Evolutionary conservation across 1,139 yeast genomes (phyloP).

Genomic region (Blastobotrys malaysiensis): DNA sequence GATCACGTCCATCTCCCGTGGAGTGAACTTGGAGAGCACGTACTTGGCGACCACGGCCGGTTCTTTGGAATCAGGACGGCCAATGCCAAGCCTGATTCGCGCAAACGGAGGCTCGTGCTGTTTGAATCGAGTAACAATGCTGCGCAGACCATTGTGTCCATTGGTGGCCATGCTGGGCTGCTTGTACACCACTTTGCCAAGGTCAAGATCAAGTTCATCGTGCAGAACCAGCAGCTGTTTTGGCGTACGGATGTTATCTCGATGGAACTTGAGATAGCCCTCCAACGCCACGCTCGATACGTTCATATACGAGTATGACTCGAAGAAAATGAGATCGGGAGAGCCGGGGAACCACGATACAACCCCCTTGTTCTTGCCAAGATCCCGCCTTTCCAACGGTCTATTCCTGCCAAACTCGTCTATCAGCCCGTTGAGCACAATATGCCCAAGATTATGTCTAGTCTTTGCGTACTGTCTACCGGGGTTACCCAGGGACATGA

Average conservation of each 20-base stretch:
- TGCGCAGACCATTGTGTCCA: conserved; percentile 77
- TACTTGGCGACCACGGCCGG: conserved; percentile 49
- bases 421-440: conserved; percentile 34
- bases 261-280: not conserved
- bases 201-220: conserved; percentile 63
- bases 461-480: conserved; percentile 55
- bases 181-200: conserved; percentile 61
- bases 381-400: not conserved
- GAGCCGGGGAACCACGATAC: not conserved
- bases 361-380: not conserved
- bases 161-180: conserved; percentile 53
- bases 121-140: conserved; percentile 41
- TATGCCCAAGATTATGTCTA: conserved; percentile 75
- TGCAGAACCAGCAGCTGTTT: conserved; percentile 55
- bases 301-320: conserved; percentile 63
- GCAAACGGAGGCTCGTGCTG: conserved; percentile 41
- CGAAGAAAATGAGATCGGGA: conserved; percentile 33
- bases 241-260: not conserved
- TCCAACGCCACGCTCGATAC: conserved; percentile 32
- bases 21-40: conserved; percentile 47
- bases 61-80: conserved; percentile 47
- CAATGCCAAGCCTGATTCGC: conserved; percentile 68
- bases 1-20: conserved; percentile 24
- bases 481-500: conserved; percentile 69
- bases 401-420: conserved; percentile 8